Base-by-base conservation (phyloP, 1,284 basidiomycete genomes). In the Naganishia albida region DNA sequence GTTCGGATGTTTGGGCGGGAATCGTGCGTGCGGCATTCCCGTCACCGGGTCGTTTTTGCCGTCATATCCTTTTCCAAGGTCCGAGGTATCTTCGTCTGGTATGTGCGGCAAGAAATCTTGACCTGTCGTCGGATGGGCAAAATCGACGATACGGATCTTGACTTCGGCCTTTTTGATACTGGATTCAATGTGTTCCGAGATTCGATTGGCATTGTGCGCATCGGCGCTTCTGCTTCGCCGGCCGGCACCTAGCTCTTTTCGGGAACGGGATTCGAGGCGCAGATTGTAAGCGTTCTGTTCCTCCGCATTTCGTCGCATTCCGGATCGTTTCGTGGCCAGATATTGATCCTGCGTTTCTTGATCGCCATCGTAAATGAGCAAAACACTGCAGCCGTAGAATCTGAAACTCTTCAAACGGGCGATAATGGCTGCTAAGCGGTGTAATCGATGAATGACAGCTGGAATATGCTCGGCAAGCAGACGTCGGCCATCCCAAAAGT, bases 361-460 rank as follows among this genome's bases (percentile, higher is more conserved):
- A 75, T 98, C 94, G 55, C 96, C 96, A 75, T 99, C 96, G 77
- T 99, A 99, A 77, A 99, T 96, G 74, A 99, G 86, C 66, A 99
- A 85, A 56, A 99, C 84, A 71, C 91, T 94, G 80, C 94, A 97
- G 25, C 96, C 96, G 75, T 99, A 99, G 79, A 99, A 99, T 42
- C 95, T 86, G 80, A 93, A 99, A 10, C 96, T 92, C 71, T 88
- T 88, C 64, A 99, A 81, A 4, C 88, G 85, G 73, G 87, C 84
- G 72, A 98, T 84, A 80, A 98, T 97, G 54, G 87, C 85, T 23
- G 95, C 95, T 43, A 99, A 86, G n/a, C 87, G 87, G 74, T 95
- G 94, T 23, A 99, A 82, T 81, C 98, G 97, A 76, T 89, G 88
- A 56, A 99, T 83, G 66, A 99, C 85, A 62, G 86, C 80, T 7